phyloP scores from a whole-genome alignment of 495 filamentous ascomycete species.

The Diplogelasinospora grovesii region DNA sequence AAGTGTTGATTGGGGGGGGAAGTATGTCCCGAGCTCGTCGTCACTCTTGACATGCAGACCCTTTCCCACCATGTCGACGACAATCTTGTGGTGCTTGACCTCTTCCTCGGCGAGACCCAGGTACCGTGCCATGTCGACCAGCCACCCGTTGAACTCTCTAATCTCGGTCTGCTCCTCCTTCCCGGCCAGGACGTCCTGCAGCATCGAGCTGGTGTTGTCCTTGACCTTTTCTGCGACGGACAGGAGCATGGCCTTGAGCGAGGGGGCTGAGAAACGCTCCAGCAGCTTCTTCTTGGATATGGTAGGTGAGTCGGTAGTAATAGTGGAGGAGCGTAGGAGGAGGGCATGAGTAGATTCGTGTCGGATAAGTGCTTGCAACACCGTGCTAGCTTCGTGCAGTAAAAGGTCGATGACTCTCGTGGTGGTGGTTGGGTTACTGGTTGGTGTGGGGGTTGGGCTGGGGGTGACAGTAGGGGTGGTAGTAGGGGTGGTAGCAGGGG shows the following conservation, averaged over 20 bases:
- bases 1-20: no score
- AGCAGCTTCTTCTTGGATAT: conserved; percentile 18
- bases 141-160: conserved; percentile 78
- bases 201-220: conserved; percentile 67
- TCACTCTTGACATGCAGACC: conserved; percentile 6
- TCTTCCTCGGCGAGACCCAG: conserved; percentile 13
- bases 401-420: conserved; percentile 47
- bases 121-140: conserved; percentile 41
- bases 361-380: conserved; percentile 44
- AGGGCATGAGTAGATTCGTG: no score
- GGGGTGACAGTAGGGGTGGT: no score
- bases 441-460: no score
- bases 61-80: conserved; percentile 25
- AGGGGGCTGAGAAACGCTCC: conserved; percentile 19
- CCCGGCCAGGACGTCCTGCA: conserved; percentile 60
- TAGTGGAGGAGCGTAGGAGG: no score
- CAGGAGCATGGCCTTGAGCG: conserved; percentile 22
- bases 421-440: conserved; percentile 47
- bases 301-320: no score
- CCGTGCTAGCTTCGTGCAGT: conserved; percentile 55
- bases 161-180: conserved; percentile 66
- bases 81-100: conserved; percentile 21
- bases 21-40: conserved; percentile 2
- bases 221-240: conserved; percentile 51
- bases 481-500: no score